Evolutionary conservation across 495 filamentous ascomycete genomes (phyloP).

Genomic region (Xylaria venustula): DNA sequence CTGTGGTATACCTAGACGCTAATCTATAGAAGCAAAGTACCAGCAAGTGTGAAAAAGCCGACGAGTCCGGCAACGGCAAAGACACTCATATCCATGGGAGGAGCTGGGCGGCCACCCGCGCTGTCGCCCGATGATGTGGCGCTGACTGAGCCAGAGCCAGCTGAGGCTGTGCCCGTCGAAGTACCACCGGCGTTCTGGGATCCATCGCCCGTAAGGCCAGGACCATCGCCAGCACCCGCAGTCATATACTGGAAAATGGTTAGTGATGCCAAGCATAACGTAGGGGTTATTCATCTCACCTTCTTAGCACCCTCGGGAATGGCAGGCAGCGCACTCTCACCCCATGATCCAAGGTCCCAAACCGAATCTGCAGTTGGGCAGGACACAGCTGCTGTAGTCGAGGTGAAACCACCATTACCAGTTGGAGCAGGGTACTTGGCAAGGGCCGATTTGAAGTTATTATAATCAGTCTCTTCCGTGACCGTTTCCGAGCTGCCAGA

Average conservation of each 20-base stretch:
- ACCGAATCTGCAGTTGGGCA: slow-evolving; percentile 69
- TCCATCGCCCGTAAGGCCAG: slow-evolving; percentile 69
- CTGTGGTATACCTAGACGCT: neutral
- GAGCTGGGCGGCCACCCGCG: slow-evolving; percentile 35
- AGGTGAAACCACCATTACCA: slow-evolving; percentile 76
- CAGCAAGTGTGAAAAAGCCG: slow-evolving; percentile 59
- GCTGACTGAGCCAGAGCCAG: slow-evolving; percentile 58
- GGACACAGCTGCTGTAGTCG: slow-evolving; percentile 57
- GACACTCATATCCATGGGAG: slow-evolving; percentile 53
- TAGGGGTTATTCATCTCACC: slow-evolving; percentile 18
- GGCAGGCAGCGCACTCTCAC: slow-evolving; percentile 61
- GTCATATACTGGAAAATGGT: slow-evolving; percentile 59
- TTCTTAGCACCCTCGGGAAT: slow-evolving; percentile 64
- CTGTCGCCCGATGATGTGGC: slow-evolving; percentile 39
- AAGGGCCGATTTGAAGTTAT: slow-evolving; percentile 64
- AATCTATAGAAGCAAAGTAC: slow-evolving; percentile 60
- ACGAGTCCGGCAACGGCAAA: slow-evolving; percentile 55
- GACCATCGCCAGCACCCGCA: slow-evolving; percentile 68
- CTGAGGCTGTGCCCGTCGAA: slow-evolving; percentile 60
- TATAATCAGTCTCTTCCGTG: slow-evolving; percentile 59
- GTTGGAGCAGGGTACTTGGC: slow-evolving; percentile 59
- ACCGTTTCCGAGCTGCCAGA: slow-evolving; percentile 43
- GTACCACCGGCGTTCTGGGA: slow-evolving; percentile 65
- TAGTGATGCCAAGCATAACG: slow-evolving; percentile 12
- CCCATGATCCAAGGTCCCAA: slow-evolving; percentile 65